phyloP scores from a whole-genome alignment of 2,329 filamentous ascomycete genomes.

The Aureobasidium sp. region DNA sequence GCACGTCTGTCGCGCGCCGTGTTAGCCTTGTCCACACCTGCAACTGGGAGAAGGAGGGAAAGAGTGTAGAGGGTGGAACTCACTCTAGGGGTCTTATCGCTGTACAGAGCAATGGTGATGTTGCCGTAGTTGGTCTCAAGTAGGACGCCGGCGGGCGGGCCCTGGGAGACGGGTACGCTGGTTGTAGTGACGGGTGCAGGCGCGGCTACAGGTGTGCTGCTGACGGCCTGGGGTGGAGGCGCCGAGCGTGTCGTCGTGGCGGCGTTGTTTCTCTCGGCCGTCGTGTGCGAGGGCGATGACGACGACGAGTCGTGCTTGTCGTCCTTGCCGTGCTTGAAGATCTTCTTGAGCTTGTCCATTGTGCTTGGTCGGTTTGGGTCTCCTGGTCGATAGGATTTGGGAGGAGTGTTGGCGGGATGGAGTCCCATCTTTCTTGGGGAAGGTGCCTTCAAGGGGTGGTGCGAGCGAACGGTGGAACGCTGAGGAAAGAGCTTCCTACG shows the following conservation, averaged over 20 bases:
- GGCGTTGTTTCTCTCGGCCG: slow-evolving; percentile 1
- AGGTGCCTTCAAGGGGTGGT: too few species aligned
- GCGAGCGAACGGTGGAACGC: too few species aligned
- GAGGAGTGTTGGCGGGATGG: not conserved
- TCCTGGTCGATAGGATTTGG: not conserved
- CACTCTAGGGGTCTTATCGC: slow-evolving; percentile 25
- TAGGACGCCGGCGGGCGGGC: slow-evolving; percentile 18
- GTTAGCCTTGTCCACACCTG: not conserved
- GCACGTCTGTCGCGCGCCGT: slow-evolving; percentile 21
- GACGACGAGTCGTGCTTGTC: slow-evolving; percentile 7
- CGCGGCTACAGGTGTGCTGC: not conserved
- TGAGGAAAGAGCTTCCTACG: not conserved
- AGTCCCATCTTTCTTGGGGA: too few species aligned
- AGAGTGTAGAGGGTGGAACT: too few species aligned
- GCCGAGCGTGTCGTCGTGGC: slow-evolving; percentile 14
- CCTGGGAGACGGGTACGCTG: not conserved
- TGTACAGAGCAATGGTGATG: slow-evolving; percentile 26
- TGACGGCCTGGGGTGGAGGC: slow-evolving; percentile 11
- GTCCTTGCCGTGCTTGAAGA: slow-evolving; percentile 16
- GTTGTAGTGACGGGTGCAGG: not conserved
- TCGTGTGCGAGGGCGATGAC: not conserved
- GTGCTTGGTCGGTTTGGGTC: not conserved
- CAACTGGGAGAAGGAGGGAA: too few species aligned
- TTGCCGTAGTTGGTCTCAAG: slow-evolving; percentile 27
- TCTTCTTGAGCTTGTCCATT: slow-evolving; percentile 20